Evolutionary conservation across 352 stramenopile species (phyloP).

Genomic region (Elongisporangium undulatum): DNA sequence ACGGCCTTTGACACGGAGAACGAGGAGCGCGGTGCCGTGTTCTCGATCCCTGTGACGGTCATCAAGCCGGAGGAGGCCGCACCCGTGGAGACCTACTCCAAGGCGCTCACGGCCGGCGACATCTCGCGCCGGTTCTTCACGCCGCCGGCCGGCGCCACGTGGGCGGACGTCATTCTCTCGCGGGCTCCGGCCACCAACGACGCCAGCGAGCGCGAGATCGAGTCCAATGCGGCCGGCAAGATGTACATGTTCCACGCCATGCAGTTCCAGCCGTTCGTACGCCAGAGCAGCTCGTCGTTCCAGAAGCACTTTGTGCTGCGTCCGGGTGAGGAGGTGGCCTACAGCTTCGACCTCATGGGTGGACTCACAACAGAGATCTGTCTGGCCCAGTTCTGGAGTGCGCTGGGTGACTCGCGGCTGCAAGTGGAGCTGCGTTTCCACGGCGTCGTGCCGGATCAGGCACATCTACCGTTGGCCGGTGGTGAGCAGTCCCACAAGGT

Average conservation of each 20-base stretch:
- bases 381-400: slow-evolving; percentile 89
- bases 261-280: slow-evolving; percentile 86
- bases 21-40: slow-evolving; percentile 65
- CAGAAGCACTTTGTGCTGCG: slow-evolving; percentile 67
- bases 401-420: slow-evolving; percentile 75
- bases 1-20: slow-evolving; percentile 72
- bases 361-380: slow-evolving; percentile 86
- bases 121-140: slow-evolving; percentile 83
- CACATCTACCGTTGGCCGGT: slow-evolving; percentile 49
- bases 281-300: slow-evolving; percentile 69
- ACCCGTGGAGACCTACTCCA: slow-evolving; percentile 37
- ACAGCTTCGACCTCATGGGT: slow-evolving; percentile 70
- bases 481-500: slow-evolving; percentile 76
- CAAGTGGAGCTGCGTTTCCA: slow-evolving; percentile 85
- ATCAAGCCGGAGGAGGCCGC: slow-evolving; percentile 69
- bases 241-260: slow-evolving; percentile 86
- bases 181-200: slow-evolving; percentile 25
- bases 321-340: slow-evolving; percentile 52
- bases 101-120: slow-evolving; percentile 45
- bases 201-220: slow-evolving; percentile 28
- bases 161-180: slow-evolving; percentile 82
- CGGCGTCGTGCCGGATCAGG: slow-evolving; percentile 68
- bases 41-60: slow-evolving; percentile 89
- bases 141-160: slow-evolving; percentile 74
- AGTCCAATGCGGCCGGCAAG: slow-evolving; percentile 65